Conservation (phyloP, 2,329 filamentous ascomycete species). For the Geosmithia flava region DNA sequence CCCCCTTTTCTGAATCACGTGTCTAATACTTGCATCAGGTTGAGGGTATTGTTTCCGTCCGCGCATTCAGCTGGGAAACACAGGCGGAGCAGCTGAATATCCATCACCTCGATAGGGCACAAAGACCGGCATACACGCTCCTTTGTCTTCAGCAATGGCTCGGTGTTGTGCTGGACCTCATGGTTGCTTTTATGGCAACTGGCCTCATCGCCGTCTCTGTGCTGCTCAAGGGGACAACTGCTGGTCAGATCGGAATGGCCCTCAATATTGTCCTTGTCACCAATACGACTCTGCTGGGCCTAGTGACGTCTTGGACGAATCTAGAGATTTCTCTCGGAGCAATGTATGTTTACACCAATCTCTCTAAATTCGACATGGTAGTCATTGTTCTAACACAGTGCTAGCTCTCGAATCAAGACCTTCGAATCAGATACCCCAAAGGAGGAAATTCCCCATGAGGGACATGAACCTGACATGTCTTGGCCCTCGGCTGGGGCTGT, state of each 20-base stretch:
- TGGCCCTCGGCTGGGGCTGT: not conserved
- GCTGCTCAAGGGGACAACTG: not conserved
- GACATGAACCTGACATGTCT: not conserved
- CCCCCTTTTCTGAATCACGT: constrained; percentile 6
- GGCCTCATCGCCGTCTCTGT: not conserved
- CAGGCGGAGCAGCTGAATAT: constrained; percentile 17
- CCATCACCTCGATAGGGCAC: constrained; percentile 23
- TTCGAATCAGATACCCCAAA: not conserved
- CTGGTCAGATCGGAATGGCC: not conserved
- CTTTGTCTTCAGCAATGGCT: constrained; percentile 37
- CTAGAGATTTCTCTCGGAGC: not conserved
- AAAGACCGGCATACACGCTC: constrained; percentile 35
- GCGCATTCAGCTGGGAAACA: constrained; percentile 26
- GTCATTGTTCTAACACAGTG: not conserved
- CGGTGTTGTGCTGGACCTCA: constrained; percentile 30
- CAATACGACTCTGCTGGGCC: not conserved
- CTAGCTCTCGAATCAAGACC: not conserved
- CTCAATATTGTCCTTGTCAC: not conserved
- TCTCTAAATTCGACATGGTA: no score
- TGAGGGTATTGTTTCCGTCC: constrained; percentile 27
- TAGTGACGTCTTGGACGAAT: not conserved
- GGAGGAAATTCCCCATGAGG: not conserved
- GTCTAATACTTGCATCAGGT: not conserved
- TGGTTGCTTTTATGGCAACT: constrained; percentile 7
- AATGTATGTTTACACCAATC: not conserved